Evolutionary conservation across 2,329 filamentous ascomycete species (phyloP).

Genomic region (Simplicillium aogashimaense): DNA sequence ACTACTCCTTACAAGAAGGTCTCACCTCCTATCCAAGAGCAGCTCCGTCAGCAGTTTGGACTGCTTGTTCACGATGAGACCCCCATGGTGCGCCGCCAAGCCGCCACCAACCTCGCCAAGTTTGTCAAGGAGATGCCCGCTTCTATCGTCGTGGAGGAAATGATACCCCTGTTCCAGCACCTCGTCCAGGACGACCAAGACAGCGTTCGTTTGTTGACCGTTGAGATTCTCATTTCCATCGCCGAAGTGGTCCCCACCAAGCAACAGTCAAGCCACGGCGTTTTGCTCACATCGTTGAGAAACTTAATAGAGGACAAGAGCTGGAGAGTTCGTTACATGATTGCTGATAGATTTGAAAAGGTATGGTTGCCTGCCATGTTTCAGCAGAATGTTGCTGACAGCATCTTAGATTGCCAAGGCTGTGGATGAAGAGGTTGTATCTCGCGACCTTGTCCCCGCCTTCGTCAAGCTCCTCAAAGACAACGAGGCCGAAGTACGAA

Average conservation of each 20-base stretch:
- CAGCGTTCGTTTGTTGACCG: slow-evolving; percentile 88
- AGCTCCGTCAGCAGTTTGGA: slow-evolving; percentile 83
- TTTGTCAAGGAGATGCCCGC: slow-evolving; percentile 97
- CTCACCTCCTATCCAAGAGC: slow-evolving; percentile 77
- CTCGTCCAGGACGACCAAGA: slow-evolving; percentile 95
- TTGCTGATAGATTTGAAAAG: slow-evolving; percentile 97
- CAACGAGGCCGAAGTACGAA: slow-evolving; percentile 93
- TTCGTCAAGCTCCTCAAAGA: slow-evolving; percentile 98
- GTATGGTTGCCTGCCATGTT: slow-evolving; percentile 26
- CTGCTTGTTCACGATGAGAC: slow-evolving; percentile 96
- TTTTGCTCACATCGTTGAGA: slow-evolving; percentile 80
- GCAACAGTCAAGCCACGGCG: slow-evolving; percentile 92
- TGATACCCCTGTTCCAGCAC: slow-evolving; percentile 98
- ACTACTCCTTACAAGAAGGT: slow-evolving; percentile 90
- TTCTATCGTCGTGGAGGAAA: slow-evolving; percentile 87
- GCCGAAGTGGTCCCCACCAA: slow-evolving; percentile 97
- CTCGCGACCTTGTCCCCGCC: slow-evolving; percentile 84
- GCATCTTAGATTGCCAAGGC: slow-evolving; percentile 79
- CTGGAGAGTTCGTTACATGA: slow-evolving; percentile 99
- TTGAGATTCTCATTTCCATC: slow-evolving; percentile 92
- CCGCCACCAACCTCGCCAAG: slow-evolving; percentile 91
- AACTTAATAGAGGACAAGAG: slow-evolving; percentile 98
- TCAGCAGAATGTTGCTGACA: background rate
- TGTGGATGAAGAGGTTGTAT: slow-evolving; percentile 93
- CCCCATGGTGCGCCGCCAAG: slow-evolving; percentile 95